phyloP scores from a whole-genome alignment of 2,329 filamentous ascomycete species.

The Pseudopyrenochaeta lycopersici region DNA sequence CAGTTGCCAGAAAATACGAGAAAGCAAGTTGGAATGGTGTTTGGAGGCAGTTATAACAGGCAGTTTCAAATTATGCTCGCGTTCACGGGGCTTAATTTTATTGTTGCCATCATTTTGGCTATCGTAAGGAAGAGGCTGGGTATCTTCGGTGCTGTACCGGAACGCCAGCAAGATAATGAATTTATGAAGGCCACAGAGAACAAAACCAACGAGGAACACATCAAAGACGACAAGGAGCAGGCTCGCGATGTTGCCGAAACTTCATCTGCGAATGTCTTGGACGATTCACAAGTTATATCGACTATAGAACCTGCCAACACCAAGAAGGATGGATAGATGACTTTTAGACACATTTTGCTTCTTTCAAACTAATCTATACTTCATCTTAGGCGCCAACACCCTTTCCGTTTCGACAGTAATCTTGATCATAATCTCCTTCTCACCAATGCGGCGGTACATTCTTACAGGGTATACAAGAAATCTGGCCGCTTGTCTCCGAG shows the following conservation, averaged over 20 bases:
- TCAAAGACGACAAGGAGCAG: not conserved
- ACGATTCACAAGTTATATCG: not conserved
- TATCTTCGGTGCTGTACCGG: conserved; percentile 29
- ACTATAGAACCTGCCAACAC: not conserved
- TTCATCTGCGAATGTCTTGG: not conserved
- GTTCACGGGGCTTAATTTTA: conserved; percentile 34
- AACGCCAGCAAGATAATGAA: conserved; percentile 34
- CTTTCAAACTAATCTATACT: not conserved
- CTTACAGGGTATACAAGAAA: conserved; percentile 72
- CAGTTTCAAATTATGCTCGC: conserved; percentile 42
- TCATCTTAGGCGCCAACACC: not conserved
- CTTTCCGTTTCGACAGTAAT: not conserved
- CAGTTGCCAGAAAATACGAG: conserved; percentile 24
- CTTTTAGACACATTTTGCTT: not conserved
- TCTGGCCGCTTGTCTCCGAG: conserved; percentile 75
- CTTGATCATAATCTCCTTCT: not conserved
- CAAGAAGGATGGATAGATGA: not conserved
- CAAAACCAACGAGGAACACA: conserved; percentile 1
- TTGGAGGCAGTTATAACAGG: conserved; percentile 42
- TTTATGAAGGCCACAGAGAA: conserved; percentile 22
- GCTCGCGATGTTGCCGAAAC: not conserved
- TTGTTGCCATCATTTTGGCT: conserved; percentile 28
- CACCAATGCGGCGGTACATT: not conserved
- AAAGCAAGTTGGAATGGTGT: conserved; percentile 29
- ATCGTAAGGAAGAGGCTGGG: conserved; percentile 32